Conservation (phyloP, 2,329 filamentous ascomycete species). For the Fusarium sp. region DNA sequence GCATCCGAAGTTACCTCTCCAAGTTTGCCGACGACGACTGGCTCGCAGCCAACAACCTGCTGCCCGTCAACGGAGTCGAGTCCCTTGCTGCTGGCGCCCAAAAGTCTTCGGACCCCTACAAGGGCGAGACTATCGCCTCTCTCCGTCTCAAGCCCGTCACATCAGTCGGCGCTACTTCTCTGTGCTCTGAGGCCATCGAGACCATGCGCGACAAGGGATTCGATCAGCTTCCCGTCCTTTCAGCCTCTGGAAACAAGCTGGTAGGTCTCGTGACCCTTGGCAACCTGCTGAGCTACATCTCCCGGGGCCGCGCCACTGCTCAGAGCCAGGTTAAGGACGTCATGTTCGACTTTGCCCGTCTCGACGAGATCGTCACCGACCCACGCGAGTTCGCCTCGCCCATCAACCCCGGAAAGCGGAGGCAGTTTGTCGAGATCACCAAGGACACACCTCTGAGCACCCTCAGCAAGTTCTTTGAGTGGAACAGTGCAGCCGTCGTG, state of each 20-base stretch:
- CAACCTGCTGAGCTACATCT: slow-evolving; percentile 92
- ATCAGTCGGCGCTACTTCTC: slow-evolving; percentile 77
- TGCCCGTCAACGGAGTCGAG: slow-evolving; percentile 70
- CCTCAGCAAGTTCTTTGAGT: slow-evolving; percentile 94
- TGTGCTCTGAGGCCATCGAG: slow-evolving; percentile 91
- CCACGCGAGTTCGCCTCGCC: slow-evolving; percentile 71
- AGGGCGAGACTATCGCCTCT: slow-evolving; percentile 81
- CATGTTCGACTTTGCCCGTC: slow-evolving; percentile 95
- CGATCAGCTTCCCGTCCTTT: slow-evolving; percentile 93
- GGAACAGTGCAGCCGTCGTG: slow-evolving; percentile 96
- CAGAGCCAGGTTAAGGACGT: slow-evolving; percentile 83
- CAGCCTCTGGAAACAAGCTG: slow-evolving; percentile 75
- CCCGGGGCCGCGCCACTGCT: slow-evolving; percentile 80
- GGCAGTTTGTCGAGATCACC: slow-evolving; percentile 94
- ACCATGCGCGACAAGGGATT: slow-evolving; percentile 99
- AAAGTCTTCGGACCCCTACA: slow-evolving; percentile 74
- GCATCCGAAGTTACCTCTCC: slow-evolving; percentile 95
- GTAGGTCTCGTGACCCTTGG: slow-evolving; percentile 95
- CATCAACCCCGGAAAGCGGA: slow-evolving; percentile 58
- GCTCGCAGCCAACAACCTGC: slow-evolving; percentile 95
- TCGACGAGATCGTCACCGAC: slow-evolving; percentile 93
- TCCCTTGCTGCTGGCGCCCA: slow-evolving; percentile 54
- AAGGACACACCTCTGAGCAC: slow-evolving; percentile 85
- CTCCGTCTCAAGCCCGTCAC: slow-evolving; percentile 95
- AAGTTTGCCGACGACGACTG: slow-evolving; percentile 99